Evolutionary conservation across 805 yeast genomes (phyloP), one percentile per base, ranked within the genome.

Genomic region (Sugiyamaella lignohabitans): DNA sequence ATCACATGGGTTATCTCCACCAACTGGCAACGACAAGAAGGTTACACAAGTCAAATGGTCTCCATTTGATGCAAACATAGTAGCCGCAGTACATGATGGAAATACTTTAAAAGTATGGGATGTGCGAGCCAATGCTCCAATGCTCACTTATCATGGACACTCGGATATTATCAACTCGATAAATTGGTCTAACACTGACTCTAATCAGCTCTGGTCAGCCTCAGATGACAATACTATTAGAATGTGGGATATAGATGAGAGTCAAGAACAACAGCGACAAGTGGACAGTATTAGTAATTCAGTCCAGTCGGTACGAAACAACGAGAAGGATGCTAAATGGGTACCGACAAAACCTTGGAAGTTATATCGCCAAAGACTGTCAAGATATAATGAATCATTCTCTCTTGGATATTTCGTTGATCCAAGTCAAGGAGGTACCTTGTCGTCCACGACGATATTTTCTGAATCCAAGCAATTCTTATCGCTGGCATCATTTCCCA

Each of bases 101-200:
- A 77, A 76, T 3, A 18, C 10, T 35, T 63, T 75, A 2, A 69
- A 80, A 53, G 67, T 86, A 27, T 86, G 94, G 94, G 95, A 86
- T 64, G 76, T 83, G 39, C 71, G 95, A 52, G 71, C 78, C 35
- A 64, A 68, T 35, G 73, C 71, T 16, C 79, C 80, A 1, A 66
- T 78, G 45, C 75, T 78, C 5, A 65, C 67, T 36, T 65, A 83
- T 34, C 59, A 65, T 2, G 86, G 85, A 1, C 87, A 82, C 56
- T 60, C 67, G 4, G 80, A 75, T 50, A 61, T 63, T 29, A 68
- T 86, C 14, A 75, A 79, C 5, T 65, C 78, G 19, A 55, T 86
- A 34, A 76, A 78, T 50, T 86, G 93, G 91, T 60, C 71, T 2
- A 68, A 69, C 45, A 17, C 20, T 5, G 11, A 35, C 11, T 10